These are phyloP conservation scores for Zymoseptoria passerinii DNA, from an alignment of 2,329 filamentous ascomycete genomes.

Conservation along the genomic window DNA sequence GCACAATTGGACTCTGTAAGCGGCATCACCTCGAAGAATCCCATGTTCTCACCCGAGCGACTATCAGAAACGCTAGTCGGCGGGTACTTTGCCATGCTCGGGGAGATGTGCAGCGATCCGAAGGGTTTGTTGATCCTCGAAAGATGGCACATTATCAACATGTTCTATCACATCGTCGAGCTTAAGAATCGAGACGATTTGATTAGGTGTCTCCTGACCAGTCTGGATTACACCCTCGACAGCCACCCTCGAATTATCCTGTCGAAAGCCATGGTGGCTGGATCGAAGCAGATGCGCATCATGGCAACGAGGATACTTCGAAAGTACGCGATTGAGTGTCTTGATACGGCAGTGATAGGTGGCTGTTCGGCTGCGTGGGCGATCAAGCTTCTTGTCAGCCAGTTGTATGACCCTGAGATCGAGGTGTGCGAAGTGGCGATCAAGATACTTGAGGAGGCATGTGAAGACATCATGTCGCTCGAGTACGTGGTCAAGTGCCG, in stretches of 20 bases:
- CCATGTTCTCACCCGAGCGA: slow-evolving; percentile 79
- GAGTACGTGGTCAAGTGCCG: slow-evolving; percentile 97
- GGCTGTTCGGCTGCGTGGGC: slow-evolving; percentile 82
- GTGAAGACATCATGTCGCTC: slow-evolving; percentile 80
- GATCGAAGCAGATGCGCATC: slow-evolving; percentile 83
- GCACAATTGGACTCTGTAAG: slow-evolving; percentile 87
- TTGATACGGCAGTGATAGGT: slow-evolving; percentile 34
- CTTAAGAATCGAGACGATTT: slow-evolving; percentile 84
- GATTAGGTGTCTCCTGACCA: slow-evolving; percentile 77
- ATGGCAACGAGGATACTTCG: slow-evolving; percentile 78
- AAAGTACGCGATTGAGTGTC: slow-evolving; percentile 66
- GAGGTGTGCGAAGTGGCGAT: slow-evolving; percentile 94
- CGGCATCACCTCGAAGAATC: slow-evolving; percentile 64
- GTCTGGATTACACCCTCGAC: slow-evolving; percentile 79
- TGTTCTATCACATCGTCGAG: slow-evolving; percentile 98
- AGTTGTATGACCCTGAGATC: slow-evolving; percentile 93
- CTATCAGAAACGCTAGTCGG: slow-evolving; percentile 80
- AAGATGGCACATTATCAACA: slow-evolving; percentile 96
- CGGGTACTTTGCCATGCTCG: slow-evolving; percentile 90
- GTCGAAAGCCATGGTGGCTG: slow-evolving; percentile 86
- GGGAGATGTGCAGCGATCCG: slow-evolving; percentile 71
- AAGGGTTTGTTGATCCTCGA: slow-evolving; percentile 86
- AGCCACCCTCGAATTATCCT: slow-evolving; percentile 87
- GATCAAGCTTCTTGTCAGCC: slow-evolving; percentile 91
- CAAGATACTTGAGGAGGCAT: slow-evolving; percentile 94